Percentiles rank a stretch among this genome's conserved stretches.
Evolutionary conservation across 106 monocot species (phyloP).

Genomic region (Dioscorea dumetorum): DNA sequence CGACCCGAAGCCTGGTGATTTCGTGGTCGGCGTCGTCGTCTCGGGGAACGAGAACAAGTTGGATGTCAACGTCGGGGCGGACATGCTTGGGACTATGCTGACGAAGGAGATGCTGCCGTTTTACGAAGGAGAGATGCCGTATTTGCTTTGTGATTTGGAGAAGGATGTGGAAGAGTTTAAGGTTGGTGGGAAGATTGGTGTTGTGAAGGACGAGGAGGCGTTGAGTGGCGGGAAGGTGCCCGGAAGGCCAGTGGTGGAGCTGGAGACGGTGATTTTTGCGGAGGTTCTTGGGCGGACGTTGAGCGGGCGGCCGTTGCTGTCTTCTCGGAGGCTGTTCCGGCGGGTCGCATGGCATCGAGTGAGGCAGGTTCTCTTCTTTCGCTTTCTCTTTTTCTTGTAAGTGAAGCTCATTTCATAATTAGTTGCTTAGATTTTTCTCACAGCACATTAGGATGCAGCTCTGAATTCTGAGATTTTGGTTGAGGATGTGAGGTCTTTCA

Average conservation of each 20-base stretch:
- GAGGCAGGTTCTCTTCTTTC: slow-evolving; percentile 82
- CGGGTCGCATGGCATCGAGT: slow-evolving; percentile 85
- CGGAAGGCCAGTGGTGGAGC: slow-evolving; percentile 60
- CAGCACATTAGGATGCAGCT: too few relatives aligned
- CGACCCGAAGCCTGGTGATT: slow-evolving; percentile 65
- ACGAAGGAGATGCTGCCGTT: slow-evolving; percentile 82
- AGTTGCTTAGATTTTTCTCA: too few relatives aligned
- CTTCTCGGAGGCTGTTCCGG: slow-evolving; percentile 68
- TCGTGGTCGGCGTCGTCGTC: slow-evolving; percentile 76
- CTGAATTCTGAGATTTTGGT: too few relatives aligned
- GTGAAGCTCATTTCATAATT: too few relatives aligned
- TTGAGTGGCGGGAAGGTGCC: slow-evolving; percentile 17
- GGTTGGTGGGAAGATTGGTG: slow-evolving; percentile 45
- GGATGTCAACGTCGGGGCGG: slow-evolving; percentile 79
- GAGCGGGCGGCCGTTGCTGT: slow-evolving; percentile 80
- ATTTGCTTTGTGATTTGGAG: slow-evolving; percentile 50
- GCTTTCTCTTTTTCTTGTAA: neutral
- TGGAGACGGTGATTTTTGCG: slow-evolving; percentile 64
- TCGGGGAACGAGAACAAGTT: slow-evolving; percentile 73
- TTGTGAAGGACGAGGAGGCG: slow-evolving; percentile 69
- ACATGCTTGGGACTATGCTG: slow-evolving; percentile 70
- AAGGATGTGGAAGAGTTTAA: slow-evolving; percentile 30
- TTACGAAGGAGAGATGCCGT: slow-evolving; percentile 39
- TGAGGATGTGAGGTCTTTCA: too few relatives aligned
- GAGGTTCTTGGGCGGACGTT: slow-evolving; percentile 87